Evolutionary conservation across 257 asterid species (phyloP).

Genomic region (Galeopsis tetrahit): DNA sequence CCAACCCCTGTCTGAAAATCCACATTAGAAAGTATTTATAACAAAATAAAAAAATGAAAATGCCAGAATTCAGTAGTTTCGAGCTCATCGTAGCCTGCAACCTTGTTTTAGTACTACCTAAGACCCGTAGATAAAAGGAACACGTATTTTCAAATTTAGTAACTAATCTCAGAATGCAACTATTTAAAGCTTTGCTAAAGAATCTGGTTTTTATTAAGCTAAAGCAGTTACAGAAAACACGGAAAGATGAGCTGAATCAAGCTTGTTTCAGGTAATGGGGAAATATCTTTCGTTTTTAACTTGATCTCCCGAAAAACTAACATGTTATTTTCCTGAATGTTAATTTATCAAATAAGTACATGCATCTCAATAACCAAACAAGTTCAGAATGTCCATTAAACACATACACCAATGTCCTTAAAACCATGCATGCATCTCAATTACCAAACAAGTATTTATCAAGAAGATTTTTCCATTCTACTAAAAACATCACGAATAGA

Average conservation of each 20-base stretch:
- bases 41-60: constrained; percentile 9
- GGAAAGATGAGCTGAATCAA: not conserved
- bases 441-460: not conserved
- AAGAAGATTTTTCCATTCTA: not conserved
- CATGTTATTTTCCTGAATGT: not conserved
- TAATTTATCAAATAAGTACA: not conserved
- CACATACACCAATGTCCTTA: not conserved
- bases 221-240: too few relatives aligned
- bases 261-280: not conserved
- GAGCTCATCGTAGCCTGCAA: not conserved
- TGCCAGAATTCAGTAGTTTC: constrained; percentile 5
- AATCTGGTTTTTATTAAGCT: too few relatives aligned
- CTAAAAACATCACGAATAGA: not conserved
- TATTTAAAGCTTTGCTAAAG: too few relatives aligned
- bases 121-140: not conserved
- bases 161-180: too few relatives aligned
- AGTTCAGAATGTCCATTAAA: not conserved
- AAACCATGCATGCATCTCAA: not conserved
- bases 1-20: constrained; percentile 92
- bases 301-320: too few relatives aligned
- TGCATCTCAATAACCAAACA: not conserved
- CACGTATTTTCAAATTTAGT: too few relatives aligned
- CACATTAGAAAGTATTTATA: constrained; percentile 48
- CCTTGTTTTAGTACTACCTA: too few relatives aligned
- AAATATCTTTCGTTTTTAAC: too few relatives aligned